These are phyloP conservation scores for Aspergillus sclerotialis DNA, from an alignment of 2,329 filamentous ascomycete genomes.

Conservation along the genomic window DNA sequence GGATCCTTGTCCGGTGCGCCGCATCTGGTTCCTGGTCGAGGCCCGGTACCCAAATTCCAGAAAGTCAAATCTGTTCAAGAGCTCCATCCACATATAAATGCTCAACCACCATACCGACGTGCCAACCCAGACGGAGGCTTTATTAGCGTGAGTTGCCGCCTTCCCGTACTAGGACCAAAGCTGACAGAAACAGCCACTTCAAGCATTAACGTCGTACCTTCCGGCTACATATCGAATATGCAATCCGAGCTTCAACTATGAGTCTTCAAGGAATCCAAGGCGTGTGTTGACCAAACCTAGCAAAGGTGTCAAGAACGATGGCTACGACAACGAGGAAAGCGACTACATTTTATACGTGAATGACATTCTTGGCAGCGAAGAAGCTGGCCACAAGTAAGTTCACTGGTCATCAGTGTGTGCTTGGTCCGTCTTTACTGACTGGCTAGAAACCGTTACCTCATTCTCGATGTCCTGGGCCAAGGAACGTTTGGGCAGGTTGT, in stretches of 20 bases:
- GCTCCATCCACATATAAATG: slow-evolving; percentile 72
- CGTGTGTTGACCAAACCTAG: slow-evolving; percentile 95
- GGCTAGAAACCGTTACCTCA: slow-evolving; percentile 81
- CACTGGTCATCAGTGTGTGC: neutral
- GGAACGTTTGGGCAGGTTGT: slow-evolving; percentile 98
- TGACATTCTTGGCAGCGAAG: slow-evolving; percentile 94
- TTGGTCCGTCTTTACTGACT: slow-evolving; percentile 8
- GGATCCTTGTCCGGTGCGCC: slow-evolving; percentile 43
- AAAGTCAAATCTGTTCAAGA: slow-evolving; percentile 68
- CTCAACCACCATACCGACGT: slow-evolving; percentile 82
- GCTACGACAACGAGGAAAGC: slow-evolving; percentile 97
- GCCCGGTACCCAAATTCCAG: slow-evolving; percentile 79
- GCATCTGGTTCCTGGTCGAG: slow-evolving; percentile 42
- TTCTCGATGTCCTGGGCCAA: slow-evolving; percentile 92
- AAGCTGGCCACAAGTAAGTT: slow-evolving; percentile 88
- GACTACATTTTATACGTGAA: slow-evolving; percentile 99
- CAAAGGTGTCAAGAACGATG: slow-evolving; percentile 97
- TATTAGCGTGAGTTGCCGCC: slow-evolving; percentile 67
- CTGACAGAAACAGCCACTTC: slow-evolving; percentile 61
- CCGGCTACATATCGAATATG: slow-evolving; percentile 97
- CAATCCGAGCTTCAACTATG: slow-evolving; percentile 97
- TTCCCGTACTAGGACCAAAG: neutral
- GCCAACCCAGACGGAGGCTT: slow-evolving; percentile 96
- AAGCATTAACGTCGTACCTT: slow-evolving; percentile 88
- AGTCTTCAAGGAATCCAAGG: slow-evolving; percentile 91